Base-by-base conservation (phyloP, 1,139 yeast species). In the Lodderomyces jiufengensis region DNA sequence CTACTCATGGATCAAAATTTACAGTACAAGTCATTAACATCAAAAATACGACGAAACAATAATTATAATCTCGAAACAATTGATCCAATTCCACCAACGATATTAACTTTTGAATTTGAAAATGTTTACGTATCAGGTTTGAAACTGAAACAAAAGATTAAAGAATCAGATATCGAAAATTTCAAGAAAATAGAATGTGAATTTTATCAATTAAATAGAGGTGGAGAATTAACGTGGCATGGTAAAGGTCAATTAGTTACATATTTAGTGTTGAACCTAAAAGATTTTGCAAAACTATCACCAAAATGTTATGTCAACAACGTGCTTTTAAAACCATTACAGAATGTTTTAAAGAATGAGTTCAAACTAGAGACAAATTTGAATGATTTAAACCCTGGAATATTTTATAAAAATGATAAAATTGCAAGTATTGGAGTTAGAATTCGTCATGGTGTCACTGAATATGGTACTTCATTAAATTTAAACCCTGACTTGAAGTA, bases 191-290 rank as follows among this genome's bases (percentile, higher is more conserved):
- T 63, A 32, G 73, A 72, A 9, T 61, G 72, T 40, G 47, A 52
- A 24, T 85, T 78, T 51, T 74, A 80, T 20, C 95, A 86, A 50
- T 74, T 94, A 0, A 80, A 79, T 42, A 69, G 99, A 42, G 99
- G 99, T n/a, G 99, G 99, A 0, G 95, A 92, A 55, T 79, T 92
- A 1, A 92, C 98, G 0, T 94, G 87, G 72, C 99, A 94, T 61
- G 97, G 97, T 0, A 82, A 90, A 2, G 98, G 98, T 0, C 99
- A 94, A 58, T 58, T 88, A 31, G 96, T 90, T 3, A 80, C 87
- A 3, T 94, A 90, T 52, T 80, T 94, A 12, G 72, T 94, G 3
- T 43, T 94, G 30, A 97, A 92, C 55, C 65, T 92, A 37, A 70
- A 73, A 43, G 70, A 75, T 31, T 84, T 84, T 49, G 51, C 60